Base-by-base conservation (phyloP, 352 stramenopile species). In the Globisporangium abappressorium region DNA sequence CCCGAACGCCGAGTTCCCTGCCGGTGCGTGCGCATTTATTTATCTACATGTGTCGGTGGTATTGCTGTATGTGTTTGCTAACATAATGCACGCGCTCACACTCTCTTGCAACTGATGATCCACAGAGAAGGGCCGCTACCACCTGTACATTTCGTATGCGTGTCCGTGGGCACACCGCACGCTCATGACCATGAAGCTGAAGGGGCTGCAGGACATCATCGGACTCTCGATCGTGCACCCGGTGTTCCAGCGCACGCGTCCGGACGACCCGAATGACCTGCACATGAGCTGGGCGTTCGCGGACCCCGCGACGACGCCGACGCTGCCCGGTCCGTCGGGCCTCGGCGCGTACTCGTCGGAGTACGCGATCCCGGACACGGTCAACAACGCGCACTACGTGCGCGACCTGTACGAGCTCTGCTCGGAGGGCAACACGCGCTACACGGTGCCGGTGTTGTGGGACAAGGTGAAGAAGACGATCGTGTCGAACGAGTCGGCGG, bases 141-240 rank as follows among this genome's bases (percentile, higher is more conserved):
- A 99, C 78, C 78, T 99, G 30, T 99, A 98, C 82, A 91, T 99
- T 38, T 97, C 94, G 62, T 84, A 96, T 33, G 97, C 97, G 38
- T 99, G 97, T 81, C 97, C 97, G 34, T 95, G 84, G 84, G 85
- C 87, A 0, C 80, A 84, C 63, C 84, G 85, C 60, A 92, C 81
- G 59, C 70, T 98, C 15, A 87, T 95, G 34, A 90, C 95, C 55
- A 76, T 97, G 56, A 79, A 93, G 14, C 70, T 99, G 46, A 99
- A 99, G 77, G 96, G 95, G 1, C 78, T 99, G 33, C 82, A 99
- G 70, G 85, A 98, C 70, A 79, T 95, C 67, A 97, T 99, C 68
- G 88, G 87, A 1, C 76, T 98, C 30, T 97, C 94, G 15, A 80
- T 98, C 55, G 93, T 98, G 62, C 87, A 97, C 69, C 83, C 84